A percentile compares a stretch with the other conserved stretches of the same genome.
phyloP scores from a whole-genome alignment of 495 filamentous ascomycete species.

The Penicillium cinerascens region DNA sequence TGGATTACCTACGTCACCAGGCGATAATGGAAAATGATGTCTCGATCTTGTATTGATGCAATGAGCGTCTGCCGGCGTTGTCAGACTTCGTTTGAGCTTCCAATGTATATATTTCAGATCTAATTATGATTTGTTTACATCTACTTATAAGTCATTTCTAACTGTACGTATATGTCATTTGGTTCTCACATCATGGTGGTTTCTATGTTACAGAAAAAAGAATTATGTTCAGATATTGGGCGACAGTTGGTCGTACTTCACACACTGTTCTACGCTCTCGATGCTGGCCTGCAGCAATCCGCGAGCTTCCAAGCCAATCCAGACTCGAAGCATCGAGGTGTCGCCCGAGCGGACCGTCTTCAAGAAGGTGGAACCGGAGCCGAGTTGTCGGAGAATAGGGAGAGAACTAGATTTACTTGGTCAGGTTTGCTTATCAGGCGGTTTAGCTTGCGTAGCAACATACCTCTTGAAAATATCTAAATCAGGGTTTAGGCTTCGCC shows the following conservation, averaged over 20 bases:
- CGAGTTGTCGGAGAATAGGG: constrained; percentile 86
- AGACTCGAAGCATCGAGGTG: constrained; percentile 89
- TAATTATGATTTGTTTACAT: not conserved
- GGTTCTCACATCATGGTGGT: not conserved
- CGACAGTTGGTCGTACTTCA: constrained; percentile 77
- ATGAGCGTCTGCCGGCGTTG: not conserved
- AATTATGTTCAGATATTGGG: constrained; percentile 63
- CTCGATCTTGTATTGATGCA: constrained; percentile 1
- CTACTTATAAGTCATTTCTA: not conserved
- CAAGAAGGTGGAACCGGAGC: constrained; percentile 55
- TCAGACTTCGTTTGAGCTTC: not conserved
- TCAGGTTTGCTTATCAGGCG: constrained; percentile 1
- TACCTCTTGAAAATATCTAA: constrained; percentile 84
- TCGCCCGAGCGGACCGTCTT: constrained; percentile 61
- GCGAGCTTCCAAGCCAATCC: constrained; percentile 87
- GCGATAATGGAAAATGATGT: constrained; percentile 10
- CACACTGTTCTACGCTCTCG: constrained; percentile 81
- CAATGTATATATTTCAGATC: not conserved
- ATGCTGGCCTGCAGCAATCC: constrained; percentile 83
- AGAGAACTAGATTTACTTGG: constrained; percentile 57
- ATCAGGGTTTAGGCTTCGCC: constrained; percentile 77
- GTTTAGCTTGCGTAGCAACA: constrained; percentile 13
- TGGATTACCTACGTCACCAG: not conserved
- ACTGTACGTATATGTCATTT: not conserved
- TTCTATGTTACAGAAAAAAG: constrained; percentile 9